phyloP scores from a whole-genome alignment of 768 basidiomycete genomes.

The Trametes coccinea region DNA sequence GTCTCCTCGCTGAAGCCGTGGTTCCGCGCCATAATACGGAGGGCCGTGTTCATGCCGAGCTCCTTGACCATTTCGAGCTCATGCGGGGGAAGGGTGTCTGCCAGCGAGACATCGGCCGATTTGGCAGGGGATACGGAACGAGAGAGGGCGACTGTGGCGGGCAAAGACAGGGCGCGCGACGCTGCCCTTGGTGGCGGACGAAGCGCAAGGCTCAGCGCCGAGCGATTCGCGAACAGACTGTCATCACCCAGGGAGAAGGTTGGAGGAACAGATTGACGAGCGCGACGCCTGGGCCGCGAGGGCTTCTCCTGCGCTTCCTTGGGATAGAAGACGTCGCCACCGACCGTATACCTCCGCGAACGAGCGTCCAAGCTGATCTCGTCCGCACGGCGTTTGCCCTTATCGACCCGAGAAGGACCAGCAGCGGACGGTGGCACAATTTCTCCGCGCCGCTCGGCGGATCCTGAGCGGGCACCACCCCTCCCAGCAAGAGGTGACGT shows the following conservation, averaged over 20 bases:
- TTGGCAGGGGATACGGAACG: slow-evolving; percentile 3
- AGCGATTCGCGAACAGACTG: not conserved
- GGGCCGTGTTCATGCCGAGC: slow-evolving; percentile 34
- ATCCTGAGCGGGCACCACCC: not conserved
- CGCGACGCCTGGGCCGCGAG: not conserved
- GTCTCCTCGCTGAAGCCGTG: slow-evolving; percentile 45
- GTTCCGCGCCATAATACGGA: slow-evolving; percentile 45
- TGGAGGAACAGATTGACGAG: slow-evolving; percentile 9
- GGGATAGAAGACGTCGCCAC: not conserved
- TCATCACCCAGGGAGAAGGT: not conserved
- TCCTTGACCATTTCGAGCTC: slow-evolving; percentile 26
- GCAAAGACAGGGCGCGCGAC: not conserved
- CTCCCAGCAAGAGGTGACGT: slow-evolving; percentile 6
- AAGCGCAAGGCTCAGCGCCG: slow-evolving; percentile 9
- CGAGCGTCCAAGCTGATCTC: not conserved
- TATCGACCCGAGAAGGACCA: not conserved
- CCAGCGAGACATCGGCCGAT: slow-evolving; percentile 1
- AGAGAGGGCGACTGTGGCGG: not conserved
- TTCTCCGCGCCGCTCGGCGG: not conserved
- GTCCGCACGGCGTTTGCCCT: slow-evolving; percentile 5
- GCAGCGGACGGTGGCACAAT: not conserved
- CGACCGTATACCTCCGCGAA: slow-evolving; percentile 6
- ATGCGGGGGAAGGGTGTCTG: slow-evolving; percentile 10
- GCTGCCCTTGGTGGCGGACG: not conserved
- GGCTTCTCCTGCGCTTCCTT: not conserved